Percentiles rank a stretch among this genome's conserved stretches.
Conservation (phyloP, 208 protist genomes). For the Wallacemonas rigidus region DNA sequence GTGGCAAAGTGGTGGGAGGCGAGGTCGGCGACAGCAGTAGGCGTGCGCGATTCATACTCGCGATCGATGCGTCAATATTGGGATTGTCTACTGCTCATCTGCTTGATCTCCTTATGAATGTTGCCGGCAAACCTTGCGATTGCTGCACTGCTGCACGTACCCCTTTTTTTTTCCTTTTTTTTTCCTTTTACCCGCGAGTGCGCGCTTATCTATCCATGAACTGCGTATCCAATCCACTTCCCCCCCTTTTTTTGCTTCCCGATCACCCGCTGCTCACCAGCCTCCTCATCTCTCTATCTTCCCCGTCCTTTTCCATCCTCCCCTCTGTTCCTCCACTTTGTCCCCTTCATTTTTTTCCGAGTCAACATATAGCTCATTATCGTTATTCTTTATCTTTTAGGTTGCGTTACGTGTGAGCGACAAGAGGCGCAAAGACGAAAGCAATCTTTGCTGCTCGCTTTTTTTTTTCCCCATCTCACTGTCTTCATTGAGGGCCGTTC, state of each 20-base stretch:
- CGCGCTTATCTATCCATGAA: not conserved
- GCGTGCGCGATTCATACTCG: no score
- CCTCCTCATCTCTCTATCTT: no score
- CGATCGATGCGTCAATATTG: no score
- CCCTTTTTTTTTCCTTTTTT: not conserved
- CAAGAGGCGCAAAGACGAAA: no score
- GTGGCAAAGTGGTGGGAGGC: no score
- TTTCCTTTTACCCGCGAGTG: not conserved
- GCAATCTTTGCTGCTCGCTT: not conserved
- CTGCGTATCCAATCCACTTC: not conserved
- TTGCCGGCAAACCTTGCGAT: not conserved
- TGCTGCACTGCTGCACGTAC: not conserved
- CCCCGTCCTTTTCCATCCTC: no score
- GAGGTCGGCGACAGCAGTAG: no score
- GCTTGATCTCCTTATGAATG: no score
- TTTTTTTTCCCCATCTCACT: not conserved
- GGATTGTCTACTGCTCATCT: no score
- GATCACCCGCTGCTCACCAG: no score
- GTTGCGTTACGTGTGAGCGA: no score
- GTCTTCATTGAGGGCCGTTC: no score
- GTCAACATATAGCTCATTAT: not conserved
- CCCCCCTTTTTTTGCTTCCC: constrained; percentile 22
- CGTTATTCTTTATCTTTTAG: constrained; percentile 6
- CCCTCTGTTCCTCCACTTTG: not conserved
- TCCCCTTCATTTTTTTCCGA: constrained; percentile 20